A percentile compares a stretch with the other conserved stretches of the same genome.
Conservation (phyloP, 768 basidiomycete genomes). For the Botryobasidium botryosum region DNA sequence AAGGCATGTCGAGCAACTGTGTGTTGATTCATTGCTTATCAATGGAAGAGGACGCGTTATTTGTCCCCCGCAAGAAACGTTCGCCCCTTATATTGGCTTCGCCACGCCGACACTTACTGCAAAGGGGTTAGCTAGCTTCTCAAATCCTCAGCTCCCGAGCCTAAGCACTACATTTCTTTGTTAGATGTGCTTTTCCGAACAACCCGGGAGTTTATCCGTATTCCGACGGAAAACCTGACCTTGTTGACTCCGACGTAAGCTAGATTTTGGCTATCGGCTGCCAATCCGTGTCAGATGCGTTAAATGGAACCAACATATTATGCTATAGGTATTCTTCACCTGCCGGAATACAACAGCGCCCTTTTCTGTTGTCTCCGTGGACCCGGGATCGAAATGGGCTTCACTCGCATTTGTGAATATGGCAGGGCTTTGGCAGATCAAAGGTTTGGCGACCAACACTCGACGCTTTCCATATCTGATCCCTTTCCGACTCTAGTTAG, state of each 20-base stretch:
- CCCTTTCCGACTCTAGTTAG: background rate
- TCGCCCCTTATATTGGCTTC: constrained; percentile 1
- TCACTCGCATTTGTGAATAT: background rate
- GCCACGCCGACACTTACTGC: background rate
- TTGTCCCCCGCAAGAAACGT: background rate
- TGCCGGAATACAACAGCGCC: constrained; percentile 2
- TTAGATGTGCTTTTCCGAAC: constrained; percentile 2
- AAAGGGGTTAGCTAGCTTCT: background rate
- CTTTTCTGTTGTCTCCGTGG: background rate
- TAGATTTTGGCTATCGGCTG: too few relatives aligned
- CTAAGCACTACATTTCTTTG: background rate
- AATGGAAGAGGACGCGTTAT: constrained; percentile 4
- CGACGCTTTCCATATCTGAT: background rate
- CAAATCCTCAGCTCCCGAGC: background rate
- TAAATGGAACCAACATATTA: too few relatives aligned
- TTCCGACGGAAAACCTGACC: background rate
- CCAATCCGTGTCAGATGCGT: too few relatives aligned
- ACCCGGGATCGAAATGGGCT: background rate
- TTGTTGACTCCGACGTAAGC: constrained; percentile 1
- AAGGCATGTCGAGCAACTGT: constrained; percentile 3
- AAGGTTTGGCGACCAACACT: background rate
- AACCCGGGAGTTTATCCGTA: constrained; percentile 1
- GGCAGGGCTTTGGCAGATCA: too few relatives aligned
- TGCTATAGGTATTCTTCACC: background rate
- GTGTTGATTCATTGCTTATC: constrained; percentile 3